phyloP scores from a whole-genome alignment of 1,284 basidiomycete species.

The Pseudomicrostroma phylloplanum region DNA sequence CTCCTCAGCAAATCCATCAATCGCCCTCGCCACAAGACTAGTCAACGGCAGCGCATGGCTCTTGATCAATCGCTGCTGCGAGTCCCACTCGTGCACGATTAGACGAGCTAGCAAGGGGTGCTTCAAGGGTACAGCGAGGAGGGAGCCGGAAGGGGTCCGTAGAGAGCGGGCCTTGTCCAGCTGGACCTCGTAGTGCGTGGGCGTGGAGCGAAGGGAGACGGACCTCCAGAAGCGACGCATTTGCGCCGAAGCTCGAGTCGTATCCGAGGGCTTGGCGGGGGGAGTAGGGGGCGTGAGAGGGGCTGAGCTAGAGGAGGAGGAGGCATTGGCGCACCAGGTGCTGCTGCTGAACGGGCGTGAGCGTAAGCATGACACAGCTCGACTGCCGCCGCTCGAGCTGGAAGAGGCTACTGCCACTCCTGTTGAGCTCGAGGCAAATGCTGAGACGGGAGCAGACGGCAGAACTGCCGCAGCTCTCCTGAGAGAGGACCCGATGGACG shows the following conservation, averaged over 20 bases:
- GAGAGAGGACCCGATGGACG: too few relatives aligned
- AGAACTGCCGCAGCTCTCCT: too few relatives aligned
- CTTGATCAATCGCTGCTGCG: constrained; percentile 77
- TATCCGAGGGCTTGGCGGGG: not conserved
- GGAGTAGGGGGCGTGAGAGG: too few relatives aligned
- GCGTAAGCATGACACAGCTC: too few relatives aligned
- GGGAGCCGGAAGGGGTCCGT: constrained; percentile 76
- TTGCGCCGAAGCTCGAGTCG: not conserved
- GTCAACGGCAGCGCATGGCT: constrained; percentile 71
- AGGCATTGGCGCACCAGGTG: too few relatives aligned
- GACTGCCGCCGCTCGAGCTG: too few relatives aligned
- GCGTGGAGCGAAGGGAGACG: constrained; percentile 5
- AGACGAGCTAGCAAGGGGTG: constrained; percentile 71
- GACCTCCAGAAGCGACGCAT: constrained; percentile 15
- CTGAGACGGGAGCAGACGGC: too few relatives aligned
- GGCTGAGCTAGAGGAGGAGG: too few relatives aligned
- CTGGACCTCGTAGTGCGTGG: constrained; percentile 55
- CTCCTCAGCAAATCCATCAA: constrained; percentile 66
- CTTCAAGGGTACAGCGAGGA: constrained; percentile 65
- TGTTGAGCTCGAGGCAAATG: too few relatives aligned
- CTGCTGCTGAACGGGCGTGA: too few relatives aligned
- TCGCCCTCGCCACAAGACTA: constrained; percentile 76
- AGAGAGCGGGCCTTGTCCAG: constrained; percentile 74
- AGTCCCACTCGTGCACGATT: constrained; percentile 93
- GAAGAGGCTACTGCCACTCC: too few relatives aligned